Evolutionary conservation across 306 rosid species (phyloP), one percentile per base, ranked within the genome.

Genomic region (Dalbergia cultrata): DNA sequence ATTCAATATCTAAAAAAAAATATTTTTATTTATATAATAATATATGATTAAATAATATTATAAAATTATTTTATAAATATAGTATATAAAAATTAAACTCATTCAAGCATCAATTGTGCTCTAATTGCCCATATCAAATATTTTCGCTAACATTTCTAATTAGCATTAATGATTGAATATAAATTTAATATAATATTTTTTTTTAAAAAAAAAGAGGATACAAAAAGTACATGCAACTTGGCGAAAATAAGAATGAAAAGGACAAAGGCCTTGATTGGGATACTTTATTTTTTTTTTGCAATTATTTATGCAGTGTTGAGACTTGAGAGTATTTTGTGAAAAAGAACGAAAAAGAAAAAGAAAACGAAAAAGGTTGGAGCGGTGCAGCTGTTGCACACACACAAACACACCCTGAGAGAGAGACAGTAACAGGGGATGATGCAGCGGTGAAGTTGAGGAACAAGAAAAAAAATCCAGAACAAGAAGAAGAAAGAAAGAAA

Each of bases 371-470:
- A 64, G 47, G 72, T 65, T 64, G 43, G 53, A 26, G 43, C 5
- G 41, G 16, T 62, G 52, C 26, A 58, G 74, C n/a, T 26, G 19
- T 50, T 43, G 12, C 47, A 9, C 47, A 7, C 45, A 41, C 39
- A 9, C 21, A n/a, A 9, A 22, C 43, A 72, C 18, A 73, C n/a
- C n/a, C n/a, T n/a, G 49, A 72, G 35, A 18, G 21, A 74, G 22
- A 12, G 35, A 74, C 21, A 73, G 41, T 13, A 60, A 31, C 43
- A 33, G 31, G 34, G 50, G 70, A 66, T 45, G 70, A 66, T 45
- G 75, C 33, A 71, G 49, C 65, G 80, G 58, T 62, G 78, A 80
- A 72, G 83, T 72, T 63, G 58, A 76, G 80, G 57, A 26, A 54
- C 31, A 21, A 31, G 21, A 58, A 35, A 13, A 31, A 21, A 49